These are phyloP conservation scores for Cyphellophora attinorum DNA, from an alignment of 2,329 filamentous ascomycete genomes.

Conservation along the genomic window DNA sequence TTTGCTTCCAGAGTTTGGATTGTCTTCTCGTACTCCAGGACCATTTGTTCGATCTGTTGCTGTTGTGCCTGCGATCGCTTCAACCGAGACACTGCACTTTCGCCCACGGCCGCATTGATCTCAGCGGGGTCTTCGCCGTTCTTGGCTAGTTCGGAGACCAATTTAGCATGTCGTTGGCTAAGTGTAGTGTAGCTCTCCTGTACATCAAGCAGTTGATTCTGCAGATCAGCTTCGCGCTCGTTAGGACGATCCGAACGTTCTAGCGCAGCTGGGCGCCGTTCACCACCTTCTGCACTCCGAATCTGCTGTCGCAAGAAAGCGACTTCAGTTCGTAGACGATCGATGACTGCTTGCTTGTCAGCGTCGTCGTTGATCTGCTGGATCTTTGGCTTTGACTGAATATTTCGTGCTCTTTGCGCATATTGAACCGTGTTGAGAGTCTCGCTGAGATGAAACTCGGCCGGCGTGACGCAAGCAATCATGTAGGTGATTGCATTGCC, in stretches of 20 bases:
- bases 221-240: constrained; percentile 79
- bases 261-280: constrained; percentile 44
- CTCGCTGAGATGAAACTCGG: constrained; percentile 94
- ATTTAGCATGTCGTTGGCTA: constrained; percentile 84
- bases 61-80: constrained; percentile 95
- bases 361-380: constrained; percentile 81
- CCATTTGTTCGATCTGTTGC: constrained; percentile 88
- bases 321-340: constrained; percentile 86
- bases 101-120: constrained; percentile 56
- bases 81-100: constrained; percentile 74
- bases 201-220: constrained; percentile 83
- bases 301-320: constrained; percentile 91
- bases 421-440: constrained; percentile 97
- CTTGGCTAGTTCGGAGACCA: constrained; percentile 87
- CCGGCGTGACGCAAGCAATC: constrained; percentile 96
- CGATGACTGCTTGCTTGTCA: constrained; percentile 89
- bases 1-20: constrained; percentile 90
- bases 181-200: constrained; percentile 93
- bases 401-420: constrained; percentile 87
- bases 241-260: constrained; percentile 71
- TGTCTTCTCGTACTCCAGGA: constrained; percentile 96
- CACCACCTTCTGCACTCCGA: constrained; percentile 64
- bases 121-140: constrained; percentile 54
- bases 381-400: constrained; percentile 94
- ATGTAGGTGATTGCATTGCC: constrained; percentile 98